Percentiles rank a stretch among this genome's conserved stretches.
Conservation (phyloP, 2,329 filamentous ascomycete genomes). For the Pseudogymnoascus verrucosus region DNA sequence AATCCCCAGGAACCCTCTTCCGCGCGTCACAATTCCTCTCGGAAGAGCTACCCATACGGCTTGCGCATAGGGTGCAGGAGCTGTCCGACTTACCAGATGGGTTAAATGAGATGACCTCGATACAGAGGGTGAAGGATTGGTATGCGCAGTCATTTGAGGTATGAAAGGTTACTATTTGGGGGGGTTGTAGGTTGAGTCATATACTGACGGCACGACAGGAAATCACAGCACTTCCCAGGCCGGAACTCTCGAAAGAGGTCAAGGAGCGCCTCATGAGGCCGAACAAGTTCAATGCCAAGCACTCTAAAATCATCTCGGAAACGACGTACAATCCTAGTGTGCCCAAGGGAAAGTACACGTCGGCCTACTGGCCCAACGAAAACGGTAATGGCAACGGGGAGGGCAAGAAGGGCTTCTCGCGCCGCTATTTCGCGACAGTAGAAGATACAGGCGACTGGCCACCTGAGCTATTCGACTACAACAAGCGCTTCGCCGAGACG, state of each 20-base stretch:
- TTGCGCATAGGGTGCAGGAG: conserved; percentile 94
- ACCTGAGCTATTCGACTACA: conserved; percentile 88
- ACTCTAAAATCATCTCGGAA: conserved; percentile 64
- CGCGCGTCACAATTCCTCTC: conserved; percentile 96
- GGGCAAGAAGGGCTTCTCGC: conserved; percentile 45
- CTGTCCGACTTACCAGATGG: conserved; percentile 88
- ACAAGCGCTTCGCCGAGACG: conserved; percentile 79
- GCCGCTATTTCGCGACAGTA: conserved; percentile 85
- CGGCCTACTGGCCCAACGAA: conserved; percentile 41
- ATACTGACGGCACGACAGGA: conserved; percentile 49
- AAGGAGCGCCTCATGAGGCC: conserved; percentile 71
- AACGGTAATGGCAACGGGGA: conserved; percentile 40
- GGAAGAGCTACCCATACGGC: conserved; percentile 92
- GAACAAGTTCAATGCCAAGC: conserved; percentile 45
- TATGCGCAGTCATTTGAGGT: conserved; percentile 99
- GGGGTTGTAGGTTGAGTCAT: neutral
- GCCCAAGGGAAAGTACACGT: conserved; percentile 70
- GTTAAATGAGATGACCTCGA: conserved; percentile 95
- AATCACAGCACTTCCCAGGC: conserved; percentile 79
- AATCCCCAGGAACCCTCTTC: conserved; percentile 72
- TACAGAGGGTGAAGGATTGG: conserved; percentile 92
- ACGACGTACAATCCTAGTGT: conserved; percentile 87
- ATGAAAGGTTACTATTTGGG: conserved; percentile 27
- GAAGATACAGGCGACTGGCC: conserved; percentile 89
- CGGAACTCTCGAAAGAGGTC: conserved; percentile 66